These are phyloP conservation scores for Chlorella sp. DNA, from an alignment of 139 green algal species.

Conservation along the genomic window DNA sequence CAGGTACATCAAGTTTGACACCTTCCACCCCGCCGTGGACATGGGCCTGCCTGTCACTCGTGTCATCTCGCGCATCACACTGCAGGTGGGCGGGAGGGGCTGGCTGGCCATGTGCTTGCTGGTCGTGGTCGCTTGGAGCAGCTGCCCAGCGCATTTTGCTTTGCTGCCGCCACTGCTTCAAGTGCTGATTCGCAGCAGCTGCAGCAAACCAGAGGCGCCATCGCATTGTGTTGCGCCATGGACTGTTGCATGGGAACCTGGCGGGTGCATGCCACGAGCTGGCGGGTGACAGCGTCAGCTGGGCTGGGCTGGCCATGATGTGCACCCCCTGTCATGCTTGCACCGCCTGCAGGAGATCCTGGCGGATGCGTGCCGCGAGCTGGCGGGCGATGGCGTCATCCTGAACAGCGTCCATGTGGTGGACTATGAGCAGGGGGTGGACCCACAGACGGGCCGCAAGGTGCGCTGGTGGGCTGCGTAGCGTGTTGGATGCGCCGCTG, in stretches of 20 bases:
- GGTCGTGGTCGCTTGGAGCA: too few relatives aligned
- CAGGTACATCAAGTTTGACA: constrained; percentile 99
- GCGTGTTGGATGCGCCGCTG: background rate
- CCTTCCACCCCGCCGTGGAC: constrained; percentile 91
- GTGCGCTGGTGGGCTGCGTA: background rate
- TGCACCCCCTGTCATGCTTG: background rate
- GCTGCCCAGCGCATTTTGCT: too few relatives aligned
- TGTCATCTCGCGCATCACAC: constrained; percentile 88
- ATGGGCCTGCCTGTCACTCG: constrained; percentile 93
- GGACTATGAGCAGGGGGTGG: constrained; percentile 56
- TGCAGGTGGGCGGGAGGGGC: constrained; percentile 65
- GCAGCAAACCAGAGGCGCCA: too few relatives aligned
- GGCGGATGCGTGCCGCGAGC: constrained; percentile 52
- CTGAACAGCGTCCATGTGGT: constrained; percentile 69
- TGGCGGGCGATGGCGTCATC: constrained; percentile 67
- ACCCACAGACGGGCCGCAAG: constrained; percentile 14
- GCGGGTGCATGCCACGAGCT: too few relatives aligned
- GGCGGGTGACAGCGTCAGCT: too few relatives aligned
- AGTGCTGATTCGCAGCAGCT: too few relatives aligned
- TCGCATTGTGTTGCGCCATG: too few relatives aligned
- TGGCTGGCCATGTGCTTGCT: too few relatives aligned
- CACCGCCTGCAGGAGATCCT: constrained; percentile 64
- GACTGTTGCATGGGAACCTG: too few relatives aligned
- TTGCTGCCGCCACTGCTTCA: too few relatives aligned
- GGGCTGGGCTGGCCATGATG: too few relatives aligned